Evolutionary conservation across 148 eudicot genomes (phyloP).

Genomic region (Chenopodium formosanum): DNA sequence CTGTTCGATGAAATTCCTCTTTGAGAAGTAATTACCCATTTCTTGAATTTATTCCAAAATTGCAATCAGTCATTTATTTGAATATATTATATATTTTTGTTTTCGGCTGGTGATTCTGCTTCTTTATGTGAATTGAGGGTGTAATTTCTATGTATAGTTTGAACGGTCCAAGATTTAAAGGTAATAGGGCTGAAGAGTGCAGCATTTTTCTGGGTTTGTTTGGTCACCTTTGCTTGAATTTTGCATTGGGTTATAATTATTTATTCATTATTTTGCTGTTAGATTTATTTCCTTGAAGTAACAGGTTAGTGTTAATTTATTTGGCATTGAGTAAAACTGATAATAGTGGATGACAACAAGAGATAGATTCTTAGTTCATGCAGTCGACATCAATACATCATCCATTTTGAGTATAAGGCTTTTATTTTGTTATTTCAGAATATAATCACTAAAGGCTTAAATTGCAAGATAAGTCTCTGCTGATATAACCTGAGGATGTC

Average conservation of each 20-base stretch:
- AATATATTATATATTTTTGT: neutral
- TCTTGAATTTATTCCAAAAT: slow-evolving; percentile 13
- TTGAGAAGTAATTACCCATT: slow-evolving; percentile 2
- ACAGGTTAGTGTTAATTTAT: neutral
- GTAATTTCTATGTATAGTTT: neutral
- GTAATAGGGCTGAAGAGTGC: neutral
- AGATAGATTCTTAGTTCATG: too few relatives aligned
- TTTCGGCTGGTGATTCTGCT: neutral
- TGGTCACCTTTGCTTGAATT: neutral
- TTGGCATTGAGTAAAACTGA: neutral
- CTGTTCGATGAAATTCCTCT: slow-evolving; percentile 27
- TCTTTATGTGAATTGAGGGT: neutral
- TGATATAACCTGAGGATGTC: neutral
- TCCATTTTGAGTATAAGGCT: too few relatives aligned
- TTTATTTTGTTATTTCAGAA: too few relatives aligned
- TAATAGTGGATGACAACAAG: too few relatives aligned
- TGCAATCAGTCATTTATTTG: neutral
- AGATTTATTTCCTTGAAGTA: neutral
- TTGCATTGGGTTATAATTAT: neutral
- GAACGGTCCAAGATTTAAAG: neutral
- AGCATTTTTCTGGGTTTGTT: slow-evolving; percentile 9
- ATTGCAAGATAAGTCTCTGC: neutral
- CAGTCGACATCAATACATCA: too few relatives aligned
- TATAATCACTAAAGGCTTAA: too few relatives aligned
- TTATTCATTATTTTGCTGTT: neutral